phyloP scores from a whole-genome alignment of 2,329 filamentous ascomycete genomes.

The Dryadomyces quercivorus region DNA sequence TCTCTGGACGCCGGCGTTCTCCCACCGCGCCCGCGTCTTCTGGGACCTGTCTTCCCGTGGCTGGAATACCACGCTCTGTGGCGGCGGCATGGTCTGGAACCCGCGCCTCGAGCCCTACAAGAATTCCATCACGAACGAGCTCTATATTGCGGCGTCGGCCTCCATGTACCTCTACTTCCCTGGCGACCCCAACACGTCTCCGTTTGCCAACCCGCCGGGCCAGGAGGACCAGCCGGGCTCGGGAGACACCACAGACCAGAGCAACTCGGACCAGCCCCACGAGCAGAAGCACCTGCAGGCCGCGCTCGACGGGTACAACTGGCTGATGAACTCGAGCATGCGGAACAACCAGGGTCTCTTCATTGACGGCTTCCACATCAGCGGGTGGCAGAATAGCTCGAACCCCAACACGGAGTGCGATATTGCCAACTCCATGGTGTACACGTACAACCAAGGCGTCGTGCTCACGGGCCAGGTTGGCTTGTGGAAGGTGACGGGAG shows the following conservation, averaged over 20 bases:
- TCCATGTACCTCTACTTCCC: constrained; percentile 86
- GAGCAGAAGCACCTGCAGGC: constrained; percentile 58
- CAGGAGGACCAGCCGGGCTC: neutral
- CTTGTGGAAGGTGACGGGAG: constrained; percentile 67
- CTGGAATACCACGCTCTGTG: constrained; percentile 73
- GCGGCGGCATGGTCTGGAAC: constrained; percentile 87
- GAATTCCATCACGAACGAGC: constrained; percentile 90
- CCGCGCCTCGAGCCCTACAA: constrained; percentile 61
- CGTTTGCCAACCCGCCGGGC: constrained; percentile 35
- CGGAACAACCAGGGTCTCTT: constrained; percentile 64
- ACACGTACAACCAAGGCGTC: constrained; percentile 93
- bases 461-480: constrained; percentile 70
- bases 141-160: constrained; percentile 74
- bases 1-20: constrained; percentile 63
- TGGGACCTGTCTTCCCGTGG: constrained; percentile 69
- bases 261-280: constrained; percentile 16
- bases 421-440: constrained; percentile 74
- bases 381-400: constrained; percentile 44
- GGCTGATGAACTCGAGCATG: constrained; percentile 73
- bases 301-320: constrained; percentile 66
- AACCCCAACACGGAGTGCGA: constrained; percentile 65
- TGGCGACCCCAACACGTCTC: constrained; percentile 61
- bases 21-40: constrained; percentile 73
- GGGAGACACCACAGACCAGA: constrained; percentile 1
- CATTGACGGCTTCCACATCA: constrained; percentile 81